phyloP scores from a whole-genome alignment of 108 stramenopile genomes.

The Cyclotella choctawhatcheeana region DNA sequence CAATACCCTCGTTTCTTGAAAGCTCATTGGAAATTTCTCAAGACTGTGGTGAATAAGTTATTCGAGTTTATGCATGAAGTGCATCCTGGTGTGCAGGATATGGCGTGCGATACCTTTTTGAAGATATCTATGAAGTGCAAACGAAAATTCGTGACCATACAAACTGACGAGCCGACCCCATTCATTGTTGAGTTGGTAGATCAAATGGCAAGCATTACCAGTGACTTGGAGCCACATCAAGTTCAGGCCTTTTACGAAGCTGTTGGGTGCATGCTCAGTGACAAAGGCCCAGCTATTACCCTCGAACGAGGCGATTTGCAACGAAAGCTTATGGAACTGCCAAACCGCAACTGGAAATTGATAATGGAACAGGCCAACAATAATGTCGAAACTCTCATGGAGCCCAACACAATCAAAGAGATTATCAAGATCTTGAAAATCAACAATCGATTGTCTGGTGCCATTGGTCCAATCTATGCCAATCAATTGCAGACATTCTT shows the following conservation, averaged over 20 bases:
- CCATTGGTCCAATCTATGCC: slow-evolving; percentile 93
- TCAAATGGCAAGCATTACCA: slow-evolving; percentile 88
- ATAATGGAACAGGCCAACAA: slow-evolving; percentile 88
- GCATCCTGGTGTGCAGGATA: slow-evolving; percentile 99
- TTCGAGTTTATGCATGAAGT: slow-evolving; percentile 99
- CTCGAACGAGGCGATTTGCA: slow-evolving; percentile 87
- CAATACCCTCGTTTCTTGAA: slow-evolving; percentile 99
- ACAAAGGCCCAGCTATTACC: slow-evolving; percentile 83
- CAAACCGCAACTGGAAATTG: slow-evolving; percentile 88
- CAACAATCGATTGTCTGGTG: slow-evolving; percentile 90
- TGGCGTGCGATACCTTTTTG: slow-evolving; percentile 99
- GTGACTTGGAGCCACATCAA: slow-evolving; percentile 98
- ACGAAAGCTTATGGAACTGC: slow-evolving; percentile 92
- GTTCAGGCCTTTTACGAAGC: slow-evolving; percentile 99
- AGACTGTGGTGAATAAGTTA: slow-evolving; percentile 99
- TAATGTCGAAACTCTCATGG: slow-evolving; percentile 83
- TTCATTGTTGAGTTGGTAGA: slow-evolving; percentile 95
- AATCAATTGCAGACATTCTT: slow-evolving; percentile 95
- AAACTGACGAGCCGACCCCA: slow-evolving; percentile 87
- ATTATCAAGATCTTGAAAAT: slow-evolving; percentile 96
- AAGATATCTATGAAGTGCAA: slow-evolving; percentile 99
- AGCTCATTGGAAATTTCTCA: slow-evolving; percentile 99
- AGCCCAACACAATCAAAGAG: slow-evolving; percentile 91
- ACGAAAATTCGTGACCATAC: slow-evolving; percentile 94
- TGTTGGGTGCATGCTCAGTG: slow-evolving; percentile 94